Evolutionary conservation across 2,329 filamentous ascomycete genomes (phyloP).

Genomic region (Teratosphaeria nubilosa): DNA sequence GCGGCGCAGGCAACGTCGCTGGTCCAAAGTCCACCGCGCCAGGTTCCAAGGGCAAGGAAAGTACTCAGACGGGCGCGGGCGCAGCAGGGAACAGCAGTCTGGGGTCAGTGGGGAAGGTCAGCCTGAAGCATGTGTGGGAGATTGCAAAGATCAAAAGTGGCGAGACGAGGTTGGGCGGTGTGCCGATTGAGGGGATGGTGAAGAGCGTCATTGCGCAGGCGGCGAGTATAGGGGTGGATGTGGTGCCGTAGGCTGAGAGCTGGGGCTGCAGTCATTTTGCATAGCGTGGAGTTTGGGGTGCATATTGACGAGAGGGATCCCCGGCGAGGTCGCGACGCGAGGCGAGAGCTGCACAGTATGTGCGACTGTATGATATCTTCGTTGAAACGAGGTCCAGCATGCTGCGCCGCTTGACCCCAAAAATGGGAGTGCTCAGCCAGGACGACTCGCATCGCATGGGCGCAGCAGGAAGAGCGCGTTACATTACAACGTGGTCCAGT

Average conservation of each 20-base stretch:
- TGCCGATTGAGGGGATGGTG: constrained; percentile 73
- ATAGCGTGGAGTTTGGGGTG: constrained; percentile 5
- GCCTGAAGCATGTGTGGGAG: constrained; percentile 92
- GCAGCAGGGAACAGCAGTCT: constrained; percentile 51
- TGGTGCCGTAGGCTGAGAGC: constrained; percentile 32
- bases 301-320: neutral
- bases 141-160: constrained; percentile 87
- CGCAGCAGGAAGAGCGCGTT: neutral
- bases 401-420: neutral
- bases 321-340: neutral
- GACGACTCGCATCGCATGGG: neutral
- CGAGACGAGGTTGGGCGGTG: constrained; percentile 44
- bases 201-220: constrained; percentile 57
- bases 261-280: neutral
- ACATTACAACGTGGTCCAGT: neutral
- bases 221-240: constrained; percentile 39
- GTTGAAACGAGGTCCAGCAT: neutral
- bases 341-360: neutral
- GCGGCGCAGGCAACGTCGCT: constrained; percentile 53
- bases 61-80: constrained; percentile 9
- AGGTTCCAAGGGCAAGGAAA: constrained; percentile 25
- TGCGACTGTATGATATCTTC: neutral
- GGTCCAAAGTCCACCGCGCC: constrained; percentile 33
- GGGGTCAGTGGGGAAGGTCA: constrained; percentile 74
- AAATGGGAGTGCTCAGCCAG: no score